Evolutionary conservation across 345 rosid species (phyloP), one percentile per base, ranked within the genome.

Genomic region (Eutrema heterophyllum): DNA sequence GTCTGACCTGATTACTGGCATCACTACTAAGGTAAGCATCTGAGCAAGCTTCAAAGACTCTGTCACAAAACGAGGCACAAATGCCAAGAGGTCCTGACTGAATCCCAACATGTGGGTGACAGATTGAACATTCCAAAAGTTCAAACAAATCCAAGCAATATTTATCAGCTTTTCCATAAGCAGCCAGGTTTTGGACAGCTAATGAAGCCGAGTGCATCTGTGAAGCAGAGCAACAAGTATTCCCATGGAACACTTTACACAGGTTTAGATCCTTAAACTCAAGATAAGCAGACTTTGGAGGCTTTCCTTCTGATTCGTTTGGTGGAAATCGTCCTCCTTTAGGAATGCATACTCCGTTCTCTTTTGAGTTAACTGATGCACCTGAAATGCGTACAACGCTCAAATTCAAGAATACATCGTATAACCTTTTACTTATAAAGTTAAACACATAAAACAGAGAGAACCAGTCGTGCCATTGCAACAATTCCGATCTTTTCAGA

Each of bases 141-240:
- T 87, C 95, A 92, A 92, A 93, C 48, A 86, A 56, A n/a, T 86
- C 81, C 81, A 87, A 78, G 61, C 96, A 94, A 44, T 87, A 92
- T 59, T 80, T 72, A 27, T 52, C 66, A 39, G 89, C 91, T 77
- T 89, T 96, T 48, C 92, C 98, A 15, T 82, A 77, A 40, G 84
- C 78, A 60, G 90, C 82, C 68, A 88, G 84, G 78, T 74, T 86
- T 78, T 93, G 69, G 15, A 83, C 50, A 39, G 91, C 77, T 68
- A 84, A 51, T 70, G 84, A 83, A 78, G 89, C 91, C 36, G 96
- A 83, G 65, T 78, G 81, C n/a, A 93, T 84, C 86, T 84, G 89
- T 53, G 96, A 82, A 52, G 78, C 83, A 51, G 87, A 86, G 62
- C 91, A 91, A 78, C 92, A 84, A 49, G 96, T 88, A 76, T 62